Percentiles rank a stretch among this genome's conserved stretches.
phyloP scores from a whole-genome alignment of 2,329 filamentous ascomycete genomes.

The Colletotrichum liaoningense region DNA sequence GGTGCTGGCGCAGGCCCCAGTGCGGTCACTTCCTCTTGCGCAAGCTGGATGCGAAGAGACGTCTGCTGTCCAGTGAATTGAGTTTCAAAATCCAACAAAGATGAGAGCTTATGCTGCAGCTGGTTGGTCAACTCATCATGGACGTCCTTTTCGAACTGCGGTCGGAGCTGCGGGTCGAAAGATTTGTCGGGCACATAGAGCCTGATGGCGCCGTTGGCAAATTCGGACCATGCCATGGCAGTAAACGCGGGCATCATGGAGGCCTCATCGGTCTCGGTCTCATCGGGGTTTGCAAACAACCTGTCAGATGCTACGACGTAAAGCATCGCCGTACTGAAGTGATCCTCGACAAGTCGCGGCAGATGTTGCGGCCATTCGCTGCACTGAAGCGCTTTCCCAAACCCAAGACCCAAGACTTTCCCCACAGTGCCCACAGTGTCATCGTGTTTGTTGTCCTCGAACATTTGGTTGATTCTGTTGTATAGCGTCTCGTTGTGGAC shows the following conservation, averaged over 20 bases:
- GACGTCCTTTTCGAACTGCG: conserved; percentile 73
- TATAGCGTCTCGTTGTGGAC: conserved; percentile 1
- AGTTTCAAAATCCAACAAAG: conserved; percentile 73
- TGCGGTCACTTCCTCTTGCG: conserved; percentile 70
- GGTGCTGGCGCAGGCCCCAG: conserved; percentile 76
- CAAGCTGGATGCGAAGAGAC: conserved; percentile 73
- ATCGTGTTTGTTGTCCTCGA: not conserved
- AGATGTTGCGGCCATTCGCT: conserved; percentile 53
- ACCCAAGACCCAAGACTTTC: not conserved
- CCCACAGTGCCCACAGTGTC: not conserved
- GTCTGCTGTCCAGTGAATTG: conserved; percentile 75
- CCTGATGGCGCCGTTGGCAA: conserved; percentile 79
- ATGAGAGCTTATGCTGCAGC: conserved; percentile 67
- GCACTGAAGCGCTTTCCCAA: not conserved
- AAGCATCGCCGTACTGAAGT: conserved; percentile 59
- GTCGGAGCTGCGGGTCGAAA: conserved; percentile 81
- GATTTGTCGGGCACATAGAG: conserved; percentile 88
- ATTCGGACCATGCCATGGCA: conserved; percentile 76
- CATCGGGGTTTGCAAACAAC: conserved; percentile 14
- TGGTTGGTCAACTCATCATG: conserved; percentile 65
- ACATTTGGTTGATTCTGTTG: not conserved
- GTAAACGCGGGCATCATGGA: conserved; percentile 1
- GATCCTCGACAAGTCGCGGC: conserved; percentile 48
- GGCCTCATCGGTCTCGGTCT: not conserved
- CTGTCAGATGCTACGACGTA: conserved; percentile 53